phyloP scores from a whole-genome alignment of 495 filamentous ascomycete genomes.

The Tuber indicum region DNA sequence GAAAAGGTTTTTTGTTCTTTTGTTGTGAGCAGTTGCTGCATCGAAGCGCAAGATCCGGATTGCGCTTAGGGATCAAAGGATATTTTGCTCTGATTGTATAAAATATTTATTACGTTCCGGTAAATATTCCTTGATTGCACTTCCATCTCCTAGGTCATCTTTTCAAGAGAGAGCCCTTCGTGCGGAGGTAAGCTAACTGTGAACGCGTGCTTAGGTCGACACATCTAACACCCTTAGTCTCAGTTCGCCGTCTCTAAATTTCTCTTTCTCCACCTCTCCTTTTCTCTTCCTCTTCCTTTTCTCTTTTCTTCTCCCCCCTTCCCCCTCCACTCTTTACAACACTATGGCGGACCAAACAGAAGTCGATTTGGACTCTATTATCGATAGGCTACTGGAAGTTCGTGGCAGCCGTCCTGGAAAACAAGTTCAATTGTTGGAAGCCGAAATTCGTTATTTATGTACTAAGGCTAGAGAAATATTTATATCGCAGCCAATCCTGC shows the following conservation, averaged over 20 bases:
- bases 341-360: constrained; percentile 93
- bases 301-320: background rate
- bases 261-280: constrained; percentile 21
- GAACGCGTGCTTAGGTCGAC: constrained; percentile 38
- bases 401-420: constrained; percentile 96
- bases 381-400: constrained; percentile 95
- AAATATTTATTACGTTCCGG: background rate
- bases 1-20: constrained; percentile 34
- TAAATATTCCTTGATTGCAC: constrained; percentile 3
- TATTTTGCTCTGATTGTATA: constrained; percentile 5
- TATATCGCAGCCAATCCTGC: constrained; percentile 96
- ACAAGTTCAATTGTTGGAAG: constrained; percentile 93
- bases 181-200: constrained; percentile 16
- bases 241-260: constrained; percentile 26
- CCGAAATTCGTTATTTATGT: constrained; percentile 95
- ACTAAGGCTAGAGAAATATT: constrained; percentile 99
- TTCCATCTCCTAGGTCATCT: background rate
- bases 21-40: constrained; percentile 29
- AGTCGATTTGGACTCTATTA: constrained; percentile 98
- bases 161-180: constrained; percentile 8
- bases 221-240: constrained; percentile 23
- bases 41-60: constrained; percentile 27
- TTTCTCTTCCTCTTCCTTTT: constrained; percentile 32
- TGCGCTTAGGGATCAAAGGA: constrained; percentile 13
- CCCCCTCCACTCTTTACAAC: constrained; percentile 25